Percentiles rank a stretch among this genome's conserved stretches.
phyloP scores from a whole-genome alignment of 345 rosid genomes.

The Clausena lansium region DNA sequence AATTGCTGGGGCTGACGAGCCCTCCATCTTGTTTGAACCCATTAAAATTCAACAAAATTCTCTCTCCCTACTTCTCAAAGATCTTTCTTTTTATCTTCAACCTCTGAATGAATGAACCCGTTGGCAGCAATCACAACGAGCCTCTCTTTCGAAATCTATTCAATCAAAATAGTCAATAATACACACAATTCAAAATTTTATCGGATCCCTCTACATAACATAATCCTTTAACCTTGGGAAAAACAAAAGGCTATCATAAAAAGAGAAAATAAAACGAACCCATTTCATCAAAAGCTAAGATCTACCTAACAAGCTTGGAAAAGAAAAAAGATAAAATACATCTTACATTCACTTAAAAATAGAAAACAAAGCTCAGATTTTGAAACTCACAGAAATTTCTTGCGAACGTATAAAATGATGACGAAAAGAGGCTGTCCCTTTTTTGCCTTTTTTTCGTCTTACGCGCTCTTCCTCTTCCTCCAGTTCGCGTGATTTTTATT shows the following conservation, averaged over 20 bases:
- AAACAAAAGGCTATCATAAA: background rate
- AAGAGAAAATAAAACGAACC: background rate
- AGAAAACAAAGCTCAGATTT: constrained; percentile 1
- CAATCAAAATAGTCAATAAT: constrained; percentile 8
- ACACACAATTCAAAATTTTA: constrained; percentile 12
- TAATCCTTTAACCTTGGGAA: background rate
- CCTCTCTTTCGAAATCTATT: background rate
- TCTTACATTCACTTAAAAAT: background rate
- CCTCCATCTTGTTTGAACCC: constrained; percentile 66
- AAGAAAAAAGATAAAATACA: background rate
- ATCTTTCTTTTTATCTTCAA: background rate
- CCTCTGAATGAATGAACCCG: constrained; percentile 1
- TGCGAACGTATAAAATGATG: background rate
- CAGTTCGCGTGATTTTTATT: background rate
- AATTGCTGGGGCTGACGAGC: constrained; percentile 59
- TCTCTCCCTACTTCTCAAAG: background rate
- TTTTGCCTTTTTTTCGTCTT: background rate
- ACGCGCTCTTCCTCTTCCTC: background rate
- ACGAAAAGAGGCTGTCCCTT: background rate
- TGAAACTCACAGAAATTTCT: constrained; percentile 2
- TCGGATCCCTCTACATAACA: constrained; percentile 23
- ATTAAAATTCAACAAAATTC: constrained; percentile 20
- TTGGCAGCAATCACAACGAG: background rate
- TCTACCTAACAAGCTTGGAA: background rate
- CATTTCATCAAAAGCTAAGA: constrained; percentile 6